Conservation (phyloP, 2,329 filamentous ascomycete species). For the Xylariaceae sp. region DNA sequence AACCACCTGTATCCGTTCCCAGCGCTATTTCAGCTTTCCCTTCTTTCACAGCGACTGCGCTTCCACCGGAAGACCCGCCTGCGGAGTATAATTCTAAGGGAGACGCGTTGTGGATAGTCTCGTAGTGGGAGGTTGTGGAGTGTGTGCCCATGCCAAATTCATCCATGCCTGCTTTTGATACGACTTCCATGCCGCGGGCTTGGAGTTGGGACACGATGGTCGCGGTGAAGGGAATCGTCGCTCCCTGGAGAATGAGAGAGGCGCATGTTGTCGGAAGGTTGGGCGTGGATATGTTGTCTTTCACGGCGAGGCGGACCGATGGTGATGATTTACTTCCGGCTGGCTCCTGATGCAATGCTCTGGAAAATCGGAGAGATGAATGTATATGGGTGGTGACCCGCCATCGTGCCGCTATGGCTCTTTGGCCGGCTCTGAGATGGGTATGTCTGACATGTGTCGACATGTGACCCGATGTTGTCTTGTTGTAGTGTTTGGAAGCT, state of each 20-base stretch:
- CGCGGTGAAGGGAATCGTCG: constrained; percentile 76
- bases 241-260: constrained; percentile 69
- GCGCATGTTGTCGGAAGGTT: constrained; percentile 76
- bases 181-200: constrained; percentile 58
- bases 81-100: constrained; percentile 52
- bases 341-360: not conserved
- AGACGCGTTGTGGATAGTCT: constrained; percentile 57
- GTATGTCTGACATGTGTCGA: constrained; percentile 33
- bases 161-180: constrained; percentile 89
- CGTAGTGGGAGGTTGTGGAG: constrained; percentile 65
- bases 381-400: constrained; percentile 5
- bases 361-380: not conserved
- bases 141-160: constrained; percentile 96
- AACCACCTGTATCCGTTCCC: constrained; percentile 92
- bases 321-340: not conserved
- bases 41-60: constrained; percentile 76
- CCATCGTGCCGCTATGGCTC: constrained; percentile 27
- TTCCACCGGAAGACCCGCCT: constrained; percentile 91
- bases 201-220: constrained; percentile 72
- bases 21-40: constrained; percentile 62
- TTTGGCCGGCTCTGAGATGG: constrained; percentile 27
- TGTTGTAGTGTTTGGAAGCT: constrained; percentile 5
- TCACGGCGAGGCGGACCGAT: constrained; percentile 54
- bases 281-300: constrained; percentile 72
- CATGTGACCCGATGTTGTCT: constrained; percentile 29